Evolutionary conservation across 2,329 filamentous ascomycete species (phyloP).

Genomic region (Celoporthe dispersa): DNA sequence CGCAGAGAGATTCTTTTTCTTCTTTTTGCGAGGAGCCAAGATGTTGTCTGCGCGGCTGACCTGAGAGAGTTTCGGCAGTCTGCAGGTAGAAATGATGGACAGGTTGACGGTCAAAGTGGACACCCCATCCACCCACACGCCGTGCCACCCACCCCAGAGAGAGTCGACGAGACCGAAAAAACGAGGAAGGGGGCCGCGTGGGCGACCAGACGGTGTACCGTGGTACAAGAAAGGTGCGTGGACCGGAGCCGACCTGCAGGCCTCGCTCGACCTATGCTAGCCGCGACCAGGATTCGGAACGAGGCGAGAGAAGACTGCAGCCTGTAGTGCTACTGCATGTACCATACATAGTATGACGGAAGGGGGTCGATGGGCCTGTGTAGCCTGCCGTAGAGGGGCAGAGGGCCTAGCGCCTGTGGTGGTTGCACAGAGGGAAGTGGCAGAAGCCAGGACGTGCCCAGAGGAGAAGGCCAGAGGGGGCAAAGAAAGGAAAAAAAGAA

Average conservation of each 20-base stretch:
- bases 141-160: background rate
- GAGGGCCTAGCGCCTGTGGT: constrained; percentile 14
- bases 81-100: constrained; percentile 16
- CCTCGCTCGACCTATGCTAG: constrained; percentile 6
- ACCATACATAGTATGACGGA: constrained; percentile 9
- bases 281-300: constrained; percentile 14
- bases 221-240: background rate
- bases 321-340: constrained; percentile 12
- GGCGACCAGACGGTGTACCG: background rate
- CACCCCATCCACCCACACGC: background rate
- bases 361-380: constrained; percentile 13
- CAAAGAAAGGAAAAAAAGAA: too few species aligned
- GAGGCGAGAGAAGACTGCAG: constrained; percentile 23
- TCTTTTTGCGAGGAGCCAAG: background rate
- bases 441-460: background rate
- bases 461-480: too few species aligned
- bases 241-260: background rate
- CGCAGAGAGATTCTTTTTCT: background rate
- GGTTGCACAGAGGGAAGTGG: constrained; percentile 1
- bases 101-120: background rate
- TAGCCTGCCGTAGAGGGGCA: constrained; percentile 15
- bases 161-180: background rate
- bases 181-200: constrained; percentile 13
- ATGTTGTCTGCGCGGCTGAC: background rate
- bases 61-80: constrained; percentile 14